Conservation (phyloP, 345 rosid genomes). For the Eucalyptus camaldulensis region DNA sequence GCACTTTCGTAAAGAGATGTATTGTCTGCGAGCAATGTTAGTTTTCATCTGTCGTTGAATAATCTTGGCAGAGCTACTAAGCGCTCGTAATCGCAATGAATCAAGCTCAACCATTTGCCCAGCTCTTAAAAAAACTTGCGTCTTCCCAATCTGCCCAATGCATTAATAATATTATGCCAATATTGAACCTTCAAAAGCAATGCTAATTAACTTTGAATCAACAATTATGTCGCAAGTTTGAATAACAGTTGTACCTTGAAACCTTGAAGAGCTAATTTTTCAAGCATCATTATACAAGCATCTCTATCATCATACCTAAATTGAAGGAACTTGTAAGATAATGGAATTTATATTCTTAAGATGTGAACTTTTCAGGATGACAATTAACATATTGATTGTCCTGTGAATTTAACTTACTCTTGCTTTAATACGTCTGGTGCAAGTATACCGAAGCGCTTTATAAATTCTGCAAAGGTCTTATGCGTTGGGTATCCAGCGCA, state of each 20-base stretch:
- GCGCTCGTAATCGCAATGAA: constrained; percentile 39
- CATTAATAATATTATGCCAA: background rate
- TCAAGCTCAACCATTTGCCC: constrained; percentile 81
- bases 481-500: constrained; percentile 80
- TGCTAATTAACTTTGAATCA: background rate
- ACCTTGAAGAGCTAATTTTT: constrained; percentile 10
- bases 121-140: constrained; percentile 64
- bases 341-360: background rate
- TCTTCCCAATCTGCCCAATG: constrained; percentile 64
- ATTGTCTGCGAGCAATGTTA: constrained; percentile 30
- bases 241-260: background rate
- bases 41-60: constrained; percentile 47
- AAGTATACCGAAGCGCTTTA: constrained; percentile 46
- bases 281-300: constrained; percentile 72
- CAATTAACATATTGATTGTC: background rate
- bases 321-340: background rate
- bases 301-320: constrained; percentile 57
- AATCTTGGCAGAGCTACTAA: constrained; percentile 45
- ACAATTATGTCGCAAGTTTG: background rate
- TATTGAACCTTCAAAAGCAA: background rate
- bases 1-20: constrained; percentile 21
- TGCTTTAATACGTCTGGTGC: constrained; percentile 49
- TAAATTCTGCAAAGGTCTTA: constrained; percentile 59
- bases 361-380: background rate
- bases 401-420: constrained; percentile 20